Conservation (phyloP, 176 grass and related monocot species). For the Eremochloa ophiuroides region DNA sequence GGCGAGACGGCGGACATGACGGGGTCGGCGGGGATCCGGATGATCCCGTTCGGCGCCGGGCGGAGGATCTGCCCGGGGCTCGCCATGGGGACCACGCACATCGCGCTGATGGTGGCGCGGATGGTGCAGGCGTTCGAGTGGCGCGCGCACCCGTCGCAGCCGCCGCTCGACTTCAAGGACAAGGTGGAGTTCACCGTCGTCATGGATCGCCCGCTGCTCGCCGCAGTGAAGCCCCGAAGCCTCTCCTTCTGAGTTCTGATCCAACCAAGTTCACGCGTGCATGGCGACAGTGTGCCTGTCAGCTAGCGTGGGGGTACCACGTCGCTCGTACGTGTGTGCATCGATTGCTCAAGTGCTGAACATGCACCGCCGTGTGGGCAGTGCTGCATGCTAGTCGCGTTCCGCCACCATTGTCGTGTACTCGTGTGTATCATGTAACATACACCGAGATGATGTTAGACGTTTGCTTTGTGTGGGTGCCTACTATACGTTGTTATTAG, state of each 20-base stretch:
- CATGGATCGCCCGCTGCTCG: slow-evolving; percentile 67
- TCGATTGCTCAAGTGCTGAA: neutral
- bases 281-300: neutral
- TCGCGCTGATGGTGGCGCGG: slow-evolving; percentile 74
- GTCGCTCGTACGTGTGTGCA: neutral
- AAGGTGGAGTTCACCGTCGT: slow-evolving; percentile 96
- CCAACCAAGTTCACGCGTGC: neutral
- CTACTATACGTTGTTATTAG: neutral
- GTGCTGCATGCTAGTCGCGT: neutral
- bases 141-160: slow-evolving; percentile 66
- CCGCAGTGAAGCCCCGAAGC: slow-evolving; percentile 58
- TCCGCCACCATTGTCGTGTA: neutral
- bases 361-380: neutral
- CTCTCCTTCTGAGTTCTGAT: slow-evolving; percentile 58
- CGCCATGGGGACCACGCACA: slow-evolving; percentile 81
- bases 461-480: neutral
- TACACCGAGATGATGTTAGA: neutral
- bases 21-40: slow-evolving; percentile 73
- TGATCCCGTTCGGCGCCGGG: slow-evolving; percentile 89
- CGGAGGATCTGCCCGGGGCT: slow-evolving; percentile 83
- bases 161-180: slow-evolving; percentile 74
- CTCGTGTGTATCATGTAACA: neutral
- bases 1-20: slow-evolving; percentile 89
- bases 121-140: slow-evolving; percentile 97
- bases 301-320: neutral